Evolutionary conservation across 2,329 filamentous ascomycete genomes (phyloP), one percentile per base, ranked within the genome.

Genomic region (Fusarium ramigenum): DNA sequence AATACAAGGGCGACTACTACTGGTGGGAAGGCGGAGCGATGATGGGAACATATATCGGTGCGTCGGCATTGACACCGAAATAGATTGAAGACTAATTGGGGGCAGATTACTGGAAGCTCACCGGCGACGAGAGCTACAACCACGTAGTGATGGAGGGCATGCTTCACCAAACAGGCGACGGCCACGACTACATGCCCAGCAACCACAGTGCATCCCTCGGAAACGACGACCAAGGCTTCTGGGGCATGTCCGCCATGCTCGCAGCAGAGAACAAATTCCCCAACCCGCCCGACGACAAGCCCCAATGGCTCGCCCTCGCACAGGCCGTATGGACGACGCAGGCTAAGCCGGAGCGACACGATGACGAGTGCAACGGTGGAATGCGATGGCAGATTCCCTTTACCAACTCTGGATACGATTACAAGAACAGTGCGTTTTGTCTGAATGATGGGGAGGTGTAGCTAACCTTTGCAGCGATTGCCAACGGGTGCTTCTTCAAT

Each of bases 351-450:
- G 60, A 91, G 47, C 93, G 93, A 84, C 91, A 94, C 78, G 87
- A 86, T 10, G 80, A 85, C 1, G 85, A 85, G 5, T 95, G 93
- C 76, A 85, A 86, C 28, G 93, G 93, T 72, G 93, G 93, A 15
- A 78, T 95, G 75, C 86, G 92, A 76, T 94, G 93, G 92, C 93
- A 96, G 83, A 92, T 96, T 67, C 93, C 91, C 63, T 84, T 88
- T 3, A 91, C 92, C 73, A 94, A 95, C 78, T 87, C 85, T 36
- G 93, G 93, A 30, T 96, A 93, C 80, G 87, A 91, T 78, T 95
- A 95, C 85, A 96, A 91, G 81, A 91, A 91, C 78, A 87, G 85
- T 86, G 80, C 37, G 82, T 79, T 34, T n/a, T n/a, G 40, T 10
- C 19, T 47, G 3, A 23, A 10, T 2, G 7, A 1, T 9, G 36